A percentile compares a stretch with the other conserved stretches of the same genome.
phyloP scores from a whole-genome alignment of 2,329 filamentous ascomycete genomes.

The Colletotrichum tropicale region DNA sequence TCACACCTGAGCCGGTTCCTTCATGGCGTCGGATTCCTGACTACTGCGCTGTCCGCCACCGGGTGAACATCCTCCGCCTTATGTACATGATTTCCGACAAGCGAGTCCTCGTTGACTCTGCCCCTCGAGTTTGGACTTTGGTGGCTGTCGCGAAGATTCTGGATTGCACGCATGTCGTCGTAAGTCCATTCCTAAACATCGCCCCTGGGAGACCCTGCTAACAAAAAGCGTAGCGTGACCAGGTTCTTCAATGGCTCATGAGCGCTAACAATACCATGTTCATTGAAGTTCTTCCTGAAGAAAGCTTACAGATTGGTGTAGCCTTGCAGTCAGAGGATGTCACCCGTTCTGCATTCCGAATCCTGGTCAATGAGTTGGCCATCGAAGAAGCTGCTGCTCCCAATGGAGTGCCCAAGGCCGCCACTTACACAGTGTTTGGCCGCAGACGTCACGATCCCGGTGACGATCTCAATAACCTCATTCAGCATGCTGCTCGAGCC shows the following conservation, averaged over 20 bases:
- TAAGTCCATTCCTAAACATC: conserved; percentile 26
- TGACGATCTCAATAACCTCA: conserved; percentile 59
- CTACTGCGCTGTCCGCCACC: conserved; percentile 69
- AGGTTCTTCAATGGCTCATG: conserved; percentile 64
- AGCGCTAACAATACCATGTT: conserved; percentile 59
- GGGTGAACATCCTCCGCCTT: conserved; percentile 66
- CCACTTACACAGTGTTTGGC: conserved; percentile 43
- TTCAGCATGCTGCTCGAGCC: conserved; percentile 62
- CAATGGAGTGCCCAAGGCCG: conserved; percentile 11
- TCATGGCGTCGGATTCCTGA: conserved; percentile 49
- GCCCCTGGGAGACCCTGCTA: conserved; percentile 26
- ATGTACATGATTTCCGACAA: conserved; percentile 62
- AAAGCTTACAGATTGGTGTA: conserved; percentile 61
- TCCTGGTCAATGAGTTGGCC: conserved; percentile 68
- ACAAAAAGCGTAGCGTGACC: conserved; percentile 38
- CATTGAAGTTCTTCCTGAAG: conserved; percentile 68
- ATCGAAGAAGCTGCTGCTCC: conserved; percentile 40
- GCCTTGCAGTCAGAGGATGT: conserved; percentile 46
- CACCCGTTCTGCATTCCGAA: conserved; percentile 56
- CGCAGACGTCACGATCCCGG: conserved; percentile 52
- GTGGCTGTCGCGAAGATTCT: conserved; percentile 65
- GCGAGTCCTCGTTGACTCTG: conserved; percentile 64
- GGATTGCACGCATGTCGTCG: conserved; percentile 44
- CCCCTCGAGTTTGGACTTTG: conserved; percentile 70
- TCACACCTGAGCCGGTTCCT: conserved; percentile 21